Percentiles rank a stretch among this genome's conserved stretches.
Conservation (phyloP, 169 alveolate species). For the Perkinsus marinus region DNA sequence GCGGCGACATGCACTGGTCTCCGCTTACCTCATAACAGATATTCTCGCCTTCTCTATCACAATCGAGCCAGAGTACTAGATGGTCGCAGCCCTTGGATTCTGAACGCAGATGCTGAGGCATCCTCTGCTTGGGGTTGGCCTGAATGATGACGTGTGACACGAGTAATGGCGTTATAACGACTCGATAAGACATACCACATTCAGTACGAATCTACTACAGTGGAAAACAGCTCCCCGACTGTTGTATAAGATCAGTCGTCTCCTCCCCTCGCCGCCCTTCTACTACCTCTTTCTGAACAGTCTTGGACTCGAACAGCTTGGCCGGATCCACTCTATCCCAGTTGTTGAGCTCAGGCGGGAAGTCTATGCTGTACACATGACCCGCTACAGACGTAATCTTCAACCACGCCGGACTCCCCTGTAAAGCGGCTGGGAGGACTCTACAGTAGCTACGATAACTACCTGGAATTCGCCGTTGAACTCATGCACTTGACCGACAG, state of each 20-base stretch:
- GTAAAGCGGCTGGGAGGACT: neutral
- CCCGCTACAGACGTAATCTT: slow-evolving; percentile 80
- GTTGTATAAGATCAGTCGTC: slow-evolving; percentile 20
- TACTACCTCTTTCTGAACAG: slow-evolving; percentile 60
- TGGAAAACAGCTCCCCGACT: slow-evolving; percentile 8
- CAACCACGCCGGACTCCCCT: slow-evolving; percentile 1
- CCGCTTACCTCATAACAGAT: slow-evolving; percentile 98
- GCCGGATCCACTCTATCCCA: slow-evolving; percentile 84
- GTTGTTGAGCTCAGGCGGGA: slow-evolving; percentile 75
- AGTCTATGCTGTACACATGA: slow-evolving; percentile 88
- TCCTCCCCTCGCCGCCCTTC: too few species aligned
- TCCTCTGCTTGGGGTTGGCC: slow-evolving; percentile 25
- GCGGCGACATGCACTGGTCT: too few species aligned
- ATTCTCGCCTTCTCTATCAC: slow-evolving; percentile 99
- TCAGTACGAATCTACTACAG: neutral
- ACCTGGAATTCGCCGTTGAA: slow-evolving; percentile 68
- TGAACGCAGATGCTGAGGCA: slow-evolving; percentile 66
- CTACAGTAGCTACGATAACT: slow-evolving; percentile 15
- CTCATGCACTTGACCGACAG: slow-evolving; percentile 54
- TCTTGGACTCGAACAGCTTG: slow-evolving; percentile 84
- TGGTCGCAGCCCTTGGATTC: slow-evolving; percentile 70
- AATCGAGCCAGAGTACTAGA: slow-evolving; percentile 95
- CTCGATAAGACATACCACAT: too few species aligned
- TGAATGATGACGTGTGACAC: too few species aligned
- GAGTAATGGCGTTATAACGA: too few species aligned